A percentile compares a stretch with the other conserved stretches of the same genome.
Conservation (phyloP, 208 protist species). For the Acanthamoeba royreba region DNA sequence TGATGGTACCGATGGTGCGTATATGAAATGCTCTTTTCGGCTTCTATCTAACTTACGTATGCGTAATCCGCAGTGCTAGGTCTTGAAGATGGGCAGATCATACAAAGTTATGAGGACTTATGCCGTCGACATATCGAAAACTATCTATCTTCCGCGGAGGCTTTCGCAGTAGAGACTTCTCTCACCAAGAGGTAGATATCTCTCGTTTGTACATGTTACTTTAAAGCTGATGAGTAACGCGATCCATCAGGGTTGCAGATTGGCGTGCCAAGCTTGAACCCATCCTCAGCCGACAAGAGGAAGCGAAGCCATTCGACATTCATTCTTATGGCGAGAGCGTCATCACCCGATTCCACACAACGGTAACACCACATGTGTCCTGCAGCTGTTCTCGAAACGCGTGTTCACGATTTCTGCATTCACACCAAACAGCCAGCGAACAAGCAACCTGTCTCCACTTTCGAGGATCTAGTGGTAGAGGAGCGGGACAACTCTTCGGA, state of each 20-base stretch:
- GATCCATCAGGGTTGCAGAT: conserved; percentile 50
- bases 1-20: neutral
- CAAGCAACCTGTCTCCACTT: neutral
- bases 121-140: conserved; percentile 53
- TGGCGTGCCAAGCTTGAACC: conserved; percentile 65
- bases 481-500: neutral
- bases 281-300: conserved; percentile 49
- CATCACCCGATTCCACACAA: neutral
- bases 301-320: conserved; percentile 59
- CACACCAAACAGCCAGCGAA: neutral
- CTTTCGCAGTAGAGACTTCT: conserved; percentile 26
- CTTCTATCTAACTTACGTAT: neutral
- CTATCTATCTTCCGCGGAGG: conserved; percentile 52
- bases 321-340: conserved; percentile 50
- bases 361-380: neutral
- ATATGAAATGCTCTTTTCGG: neutral
- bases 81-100: neutral
- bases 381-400: neutral
- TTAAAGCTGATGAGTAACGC: neutral
- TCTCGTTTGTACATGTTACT: no score
- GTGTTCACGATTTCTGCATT: neutral
- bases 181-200: neutral
- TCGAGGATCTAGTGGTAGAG: neutral
- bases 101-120: conserved; percentile 55
- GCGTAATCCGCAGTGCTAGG: neutral